Evolutionary conservation across 352 stramenopile genomes (phyloP), one percentile per base, ranked within the genome.

Genomic region (Pythium brachiatum): DNA sequence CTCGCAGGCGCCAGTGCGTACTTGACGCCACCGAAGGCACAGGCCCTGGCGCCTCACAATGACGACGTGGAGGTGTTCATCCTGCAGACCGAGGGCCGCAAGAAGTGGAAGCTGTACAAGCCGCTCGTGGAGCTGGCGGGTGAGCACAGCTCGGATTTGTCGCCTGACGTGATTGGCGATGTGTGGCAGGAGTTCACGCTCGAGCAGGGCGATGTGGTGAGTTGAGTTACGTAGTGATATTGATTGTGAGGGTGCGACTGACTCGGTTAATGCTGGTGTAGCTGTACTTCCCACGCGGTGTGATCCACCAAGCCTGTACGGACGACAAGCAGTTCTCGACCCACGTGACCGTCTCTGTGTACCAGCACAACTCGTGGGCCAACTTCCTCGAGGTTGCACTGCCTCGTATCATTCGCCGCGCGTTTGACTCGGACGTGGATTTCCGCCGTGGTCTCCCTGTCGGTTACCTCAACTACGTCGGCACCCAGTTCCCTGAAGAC

Each of bases 61-160:
- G 87, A 95, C 29, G 83, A 95, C 41, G 85, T 95, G 15, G 87
- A 95, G 55, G 85, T 94, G 21, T 95, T 95, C 70, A 83, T 95
- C 29, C 64, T 92, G 15, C 83, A 95, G 66, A 95, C 87, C 1
- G 72, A 95, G 67, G 85, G 87, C 9, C 69, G 77, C n/a, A 95
- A 95, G 68, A 86, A 92, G 69, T 95, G 87, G 87, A 93, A 94
- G 70, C 74, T 95, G 13, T 95, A 95, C 53, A 75, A 77, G 36
- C 85, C 85, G 16, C 65, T 92, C 31, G 72, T 86, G 2, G 80
- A 91, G 55, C 56, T 95, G 32, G 73, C 87, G 6, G 83, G 83
- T 29, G 85, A 94, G 64, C 82, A 92, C 66, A 93, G 83, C 73
- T 83, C 73, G 27, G 87, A 95, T 57, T 64, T 95, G 18, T 72